Conservation (phyloP, 495 filamentous ascomycete species). For the Ramalina peruviana region DNA sequence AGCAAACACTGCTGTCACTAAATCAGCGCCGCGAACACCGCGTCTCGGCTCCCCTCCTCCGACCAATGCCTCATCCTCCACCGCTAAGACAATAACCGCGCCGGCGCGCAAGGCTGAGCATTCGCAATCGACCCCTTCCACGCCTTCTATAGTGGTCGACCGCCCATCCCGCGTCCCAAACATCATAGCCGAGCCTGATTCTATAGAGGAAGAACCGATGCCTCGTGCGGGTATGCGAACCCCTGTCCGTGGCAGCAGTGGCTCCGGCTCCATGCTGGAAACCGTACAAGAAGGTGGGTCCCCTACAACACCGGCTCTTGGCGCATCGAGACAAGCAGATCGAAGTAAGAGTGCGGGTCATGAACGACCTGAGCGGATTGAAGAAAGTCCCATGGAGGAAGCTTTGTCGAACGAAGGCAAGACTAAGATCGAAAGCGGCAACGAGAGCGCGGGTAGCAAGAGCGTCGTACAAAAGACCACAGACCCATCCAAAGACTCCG, state of each 20-base stretch:
- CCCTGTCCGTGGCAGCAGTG: conserved; percentile 50
- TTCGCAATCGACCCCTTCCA: conserved; percentile 32
- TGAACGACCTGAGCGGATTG: conserved; percentile 14
- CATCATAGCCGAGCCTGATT: conserved; percentile 15
- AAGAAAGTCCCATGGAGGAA: conserved; percentile 23
- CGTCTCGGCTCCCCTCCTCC: conserved; percentile 45
- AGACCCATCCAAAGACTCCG: conserved; percentile 19
- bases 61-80: conserved; percentile 24
- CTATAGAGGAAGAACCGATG: conserved; percentile 39
- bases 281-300: conserved; percentile 88
- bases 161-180: conserved; percentile 17
- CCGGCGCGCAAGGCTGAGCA: conserved; percentile 26
- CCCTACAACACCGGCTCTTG: conserved; percentile 53
- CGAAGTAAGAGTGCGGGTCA: not conserved
- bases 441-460: conserved; percentile 36
- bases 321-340: conserved; percentile 23
- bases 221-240: conserved; percentile 44
- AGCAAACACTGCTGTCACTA: conserved; percentile 44
- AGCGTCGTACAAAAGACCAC: conserved; percentile 25
- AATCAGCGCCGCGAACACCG: conserved; percentile 35
- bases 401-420: conserved; percentile 22
- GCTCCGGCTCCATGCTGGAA: conserved; percentile 58
- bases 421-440: conserved; percentile 31
- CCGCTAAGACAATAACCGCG: conserved; percentile 16
- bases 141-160: conserved; percentile 19